phyloP scores from a whole-genome alignment of 768 basidiomycete species.

The Russula virescens region DNA sequence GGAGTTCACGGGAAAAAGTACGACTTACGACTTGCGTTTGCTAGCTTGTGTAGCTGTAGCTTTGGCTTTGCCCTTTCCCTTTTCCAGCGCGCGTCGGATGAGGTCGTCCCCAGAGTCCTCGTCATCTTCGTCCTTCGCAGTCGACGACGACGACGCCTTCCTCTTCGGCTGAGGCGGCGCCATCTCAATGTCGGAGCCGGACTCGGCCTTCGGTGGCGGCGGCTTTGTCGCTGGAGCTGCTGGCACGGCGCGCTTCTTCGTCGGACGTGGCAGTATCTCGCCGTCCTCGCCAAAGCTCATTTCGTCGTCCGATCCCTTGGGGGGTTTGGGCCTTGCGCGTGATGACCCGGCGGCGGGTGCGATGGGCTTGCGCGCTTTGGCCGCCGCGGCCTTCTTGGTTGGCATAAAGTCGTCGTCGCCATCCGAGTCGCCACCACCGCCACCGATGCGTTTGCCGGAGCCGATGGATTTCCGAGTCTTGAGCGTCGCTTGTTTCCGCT shows the following conservation, averaged over 20 bases:
- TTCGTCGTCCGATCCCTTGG: slow-evolving; percentile 28
- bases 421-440: slow-evolving; percentile 31
- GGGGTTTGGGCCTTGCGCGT: slow-evolving; percentile 36
- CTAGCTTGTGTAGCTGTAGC: slow-evolving; percentile 37
- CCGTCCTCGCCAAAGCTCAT: slow-evolving; percentile 15
- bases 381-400: slow-evolving; percentile 37
- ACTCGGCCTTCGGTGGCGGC: slow-evolving; percentile 30
- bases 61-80: slow-evolving; percentile 45
- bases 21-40: slow-evolving; percentile 66
- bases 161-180: slow-evolving; percentile 23
- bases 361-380: slow-evolving; percentile 32
- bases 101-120: slow-evolving; percentile 39
- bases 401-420: slow-evolving; percentile 56
- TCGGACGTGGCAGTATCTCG: slow-evolving; percentile 13
- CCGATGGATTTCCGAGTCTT: slow-evolving; percentile 47
- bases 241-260: slow-evolving; percentile 25
- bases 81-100: slow-evolving; percentile 29
- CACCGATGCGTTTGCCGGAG: slow-evolving; percentile 34
- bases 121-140: slow-evolving; percentile 27
- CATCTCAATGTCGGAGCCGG: slow-evolving; percentile 30
- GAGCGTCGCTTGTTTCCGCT: slow-evolving; percentile 52
- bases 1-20: neutral
- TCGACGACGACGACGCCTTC: neutral
- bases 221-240: slow-evolving; percentile 27
- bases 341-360: slow-evolving; percentile 29